Base-by-base conservation (phyloP, 73 alveolate genomes). In the Paramecium tetraurelia region DNA sequence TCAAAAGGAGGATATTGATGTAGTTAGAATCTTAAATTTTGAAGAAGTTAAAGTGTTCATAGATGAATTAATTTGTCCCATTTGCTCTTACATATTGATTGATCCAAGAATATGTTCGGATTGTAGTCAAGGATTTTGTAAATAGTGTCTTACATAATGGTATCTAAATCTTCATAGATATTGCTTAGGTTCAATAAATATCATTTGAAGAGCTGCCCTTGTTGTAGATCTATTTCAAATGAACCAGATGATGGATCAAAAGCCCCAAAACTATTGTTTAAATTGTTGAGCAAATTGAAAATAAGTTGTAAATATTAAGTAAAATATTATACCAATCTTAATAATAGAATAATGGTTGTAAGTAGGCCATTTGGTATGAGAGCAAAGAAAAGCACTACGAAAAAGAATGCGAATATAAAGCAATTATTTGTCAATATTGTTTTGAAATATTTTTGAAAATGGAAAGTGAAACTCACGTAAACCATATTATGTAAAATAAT, bases 31-130 rank as follows among this genome's bases (percentile, higher is more conserved):
- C 9, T 44, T 14, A 38, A 80, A 80, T 44, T 22, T 80, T 7
- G 50, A 21, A 9, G 70, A 80, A 48, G 46, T 80, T 2, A 80
- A 80, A 41, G 70, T 27, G 0, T 80, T 80, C 18, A 46, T 80
- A 20, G 90, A 80, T 7, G 90, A 80, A 80, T 22, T 80, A 24
- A 44, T 22, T 8, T 80, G 90, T 48, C 57, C 90, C 10, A 80
- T 80, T 0, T 80, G 90, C 31, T 80, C 75, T 22, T 76, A 80
- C 12, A 20, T 80, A 14, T 11, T 80, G 1, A 20, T 44, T n/a
- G 44, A 80, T 16, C 90, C 90, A 24, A 41, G 31, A 48, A 80
- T 63, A 38, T 80, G 90, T 27, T 20, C 1, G 12, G 50, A 44
- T 6, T 80, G 90, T 46, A 63, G 57, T 31, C 43, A 33, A 22